These are phyloP conservation scores for Thalassiosira exigua DNA, from an alignment of 352 stramenopile genomes.

Conservation along the genomic window DNA sequence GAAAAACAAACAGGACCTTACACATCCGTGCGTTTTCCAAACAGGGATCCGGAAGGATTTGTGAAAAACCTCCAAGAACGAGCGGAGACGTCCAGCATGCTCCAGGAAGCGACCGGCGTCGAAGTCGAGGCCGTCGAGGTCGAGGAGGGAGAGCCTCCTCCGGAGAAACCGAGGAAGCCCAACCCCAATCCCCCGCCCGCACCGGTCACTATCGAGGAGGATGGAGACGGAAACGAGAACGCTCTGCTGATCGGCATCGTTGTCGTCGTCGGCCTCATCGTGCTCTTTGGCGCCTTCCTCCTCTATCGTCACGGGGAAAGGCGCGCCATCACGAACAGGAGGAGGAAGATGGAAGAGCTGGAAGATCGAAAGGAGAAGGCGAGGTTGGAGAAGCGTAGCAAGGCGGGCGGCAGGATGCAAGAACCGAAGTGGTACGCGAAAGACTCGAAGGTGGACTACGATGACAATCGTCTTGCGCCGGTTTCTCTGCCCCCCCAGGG, in stretches of 20 bases:
- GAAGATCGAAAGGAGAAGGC: conserved; percentile 10
- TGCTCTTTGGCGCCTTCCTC: conserved; percentile 32
- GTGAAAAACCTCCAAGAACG: conserved; percentile 41
- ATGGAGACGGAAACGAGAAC: background rate
- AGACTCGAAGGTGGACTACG: too few relatives aligned
- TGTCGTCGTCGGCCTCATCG: conserved; percentile 23
- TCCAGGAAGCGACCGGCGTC: background rate
- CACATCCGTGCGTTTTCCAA: too few relatives aligned
- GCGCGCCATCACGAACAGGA: conserved; percentile 9
- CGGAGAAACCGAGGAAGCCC: conserved; percentile 15
- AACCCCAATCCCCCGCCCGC: conserved; percentile 5
- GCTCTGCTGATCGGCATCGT: conserved; percentile 37
- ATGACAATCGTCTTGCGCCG: too few relatives aligned
- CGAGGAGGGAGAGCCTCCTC: background rate
- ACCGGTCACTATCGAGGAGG: background rate
- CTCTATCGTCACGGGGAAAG: conserved; percentile 28
- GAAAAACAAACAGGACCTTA: too few relatives aligned
- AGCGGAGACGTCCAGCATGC: background rate
- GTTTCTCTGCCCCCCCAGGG: too few relatives aligned
- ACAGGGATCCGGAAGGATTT: conserved; percentile 23
- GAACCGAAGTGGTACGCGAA: too few relatives aligned
- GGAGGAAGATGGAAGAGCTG: conserved; percentile 13
- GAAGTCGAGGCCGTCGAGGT: conserved; percentile 6
- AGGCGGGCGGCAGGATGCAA: background rate
- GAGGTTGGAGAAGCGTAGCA: conserved; percentile 6